Evolutionary conservation across 2,329 filamentous ascomycete species (phyloP).

Genomic region (Microcera coccophila): DNA sequence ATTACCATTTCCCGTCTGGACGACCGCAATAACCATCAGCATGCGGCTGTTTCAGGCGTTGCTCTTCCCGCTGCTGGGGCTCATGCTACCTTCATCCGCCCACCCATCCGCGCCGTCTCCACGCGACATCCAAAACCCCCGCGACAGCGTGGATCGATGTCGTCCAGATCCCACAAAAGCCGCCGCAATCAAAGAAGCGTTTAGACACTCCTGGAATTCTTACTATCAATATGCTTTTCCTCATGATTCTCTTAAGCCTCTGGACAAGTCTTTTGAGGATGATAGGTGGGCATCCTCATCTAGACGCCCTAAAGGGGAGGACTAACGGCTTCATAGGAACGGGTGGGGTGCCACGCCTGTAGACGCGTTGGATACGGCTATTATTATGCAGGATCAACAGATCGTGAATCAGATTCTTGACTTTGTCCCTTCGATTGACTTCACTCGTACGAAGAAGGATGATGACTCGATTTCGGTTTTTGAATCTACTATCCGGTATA

Average conservation of each 20-base stretch:
- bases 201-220: constrained; percentile 66
- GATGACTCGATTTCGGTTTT: constrained; percentile 67
- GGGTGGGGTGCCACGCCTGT: constrained; percentile 82
- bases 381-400: constrained; percentile 67
- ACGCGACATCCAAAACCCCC: background rate
- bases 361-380: constrained; percentile 74
- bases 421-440: constrained; percentile 68
- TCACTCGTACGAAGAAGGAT: constrained; percentile 48
- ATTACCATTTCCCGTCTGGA: too few relatives aligned
- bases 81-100: too few relatives aligned
- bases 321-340: constrained; percentile 50
- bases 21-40: too few relatives aligned
- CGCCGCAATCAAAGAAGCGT: constrained; percentile 63
- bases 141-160: background rate
- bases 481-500: constrained; percentile 85
- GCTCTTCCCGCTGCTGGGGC: background rate
- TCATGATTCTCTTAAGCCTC: constrained; percentile 69
- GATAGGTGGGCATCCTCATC: constrained; percentile 60
- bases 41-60: too few relatives aligned
- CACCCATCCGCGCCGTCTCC: background rate
- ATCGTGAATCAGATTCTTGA: constrained; percentile 69
- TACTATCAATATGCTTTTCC: constrained; percentile 73
- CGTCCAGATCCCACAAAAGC: constrained; percentile 42
- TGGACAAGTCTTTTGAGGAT: constrained; percentile 61
- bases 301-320: background rate